Conservation (phyloP, 2,329 filamentous ascomycete species). For the Neofusicoccum laricinum region DNA sequence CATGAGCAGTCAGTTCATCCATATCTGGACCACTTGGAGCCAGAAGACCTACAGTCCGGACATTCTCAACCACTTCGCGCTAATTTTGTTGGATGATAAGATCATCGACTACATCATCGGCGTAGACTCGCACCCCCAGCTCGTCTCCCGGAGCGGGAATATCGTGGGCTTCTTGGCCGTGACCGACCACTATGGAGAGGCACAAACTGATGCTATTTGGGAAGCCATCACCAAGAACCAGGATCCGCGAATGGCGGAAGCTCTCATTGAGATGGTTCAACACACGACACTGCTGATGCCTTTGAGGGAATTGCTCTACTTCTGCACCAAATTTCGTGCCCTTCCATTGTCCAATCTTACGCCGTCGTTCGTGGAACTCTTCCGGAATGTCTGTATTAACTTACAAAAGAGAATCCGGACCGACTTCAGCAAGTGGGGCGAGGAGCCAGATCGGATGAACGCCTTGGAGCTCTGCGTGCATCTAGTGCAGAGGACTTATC, state of each 20-base stretch:
- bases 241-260: constrained; percentile 79
- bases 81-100: constrained; percentile 66
- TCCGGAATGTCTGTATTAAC: constrained; percentile 20
- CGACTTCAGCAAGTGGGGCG: constrained; percentile 17
- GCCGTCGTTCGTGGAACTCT: constrained; percentile 30
- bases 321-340: constrained; percentile 65
- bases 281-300: constrained; percentile 47
- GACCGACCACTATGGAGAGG: constrained; percentile 67
- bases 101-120: constrained; percentile 86
- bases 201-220: constrained; percentile 81
- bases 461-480: constrained; percentile 60
- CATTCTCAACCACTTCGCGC: constrained; percentile 65
- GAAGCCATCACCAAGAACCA: constrained; percentile 75
- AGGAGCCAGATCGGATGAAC: constrained; percentile 28
- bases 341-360: constrained; percentile 31
- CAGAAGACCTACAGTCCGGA: constrained; percentile 27
- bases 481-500: constrained; percentile 69
- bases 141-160: constrained; percentile 77
- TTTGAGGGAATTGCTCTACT: constrained; percentile 54
- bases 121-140: constrained; percentile 85
- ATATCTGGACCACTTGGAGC: constrained; percentile 55
- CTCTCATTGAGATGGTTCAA: constrained; percentile 67
- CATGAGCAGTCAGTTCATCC: constrained; percentile 69
- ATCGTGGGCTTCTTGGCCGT: constrained; percentile 85
- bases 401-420: constrained; percentile 5